These are phyloP conservation scores for Alternaria brassicicola DNA, from an alignment of 2,329 filamentous ascomycete genomes.

Conservation along the genomic window DNA sequence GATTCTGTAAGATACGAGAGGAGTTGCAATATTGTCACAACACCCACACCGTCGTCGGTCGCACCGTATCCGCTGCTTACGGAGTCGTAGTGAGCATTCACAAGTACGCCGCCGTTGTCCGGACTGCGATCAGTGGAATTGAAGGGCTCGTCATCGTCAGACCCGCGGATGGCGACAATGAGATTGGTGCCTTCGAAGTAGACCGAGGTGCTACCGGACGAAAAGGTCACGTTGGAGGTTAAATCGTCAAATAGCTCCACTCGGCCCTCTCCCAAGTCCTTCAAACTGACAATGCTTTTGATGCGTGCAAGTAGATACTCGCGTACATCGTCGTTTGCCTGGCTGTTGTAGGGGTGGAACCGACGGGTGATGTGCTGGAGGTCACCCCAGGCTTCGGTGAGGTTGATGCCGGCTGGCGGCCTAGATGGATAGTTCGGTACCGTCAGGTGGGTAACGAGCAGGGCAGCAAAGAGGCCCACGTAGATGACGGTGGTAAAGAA, in stretches of 20 bases:
- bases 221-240: conserved; percentile 77
- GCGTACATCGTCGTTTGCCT: conserved; percentile 79
- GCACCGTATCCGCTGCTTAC: conserved; percentile 92
- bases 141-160: conserved; percentile 74
- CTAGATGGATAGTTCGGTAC: conserved; percentile 70
- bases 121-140: conserved; percentile 59
- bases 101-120: conserved; percentile 77
- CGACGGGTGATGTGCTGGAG: conserved; percentile 73
- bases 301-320: conserved; percentile 76
- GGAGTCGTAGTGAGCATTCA: conserved; percentile 95
- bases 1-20: conserved; percentile 80
- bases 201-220: conserved; percentile 59
- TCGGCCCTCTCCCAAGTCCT: conserved; percentile 48
- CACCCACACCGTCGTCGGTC: conserved; percentile 91
- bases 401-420: conserved; percentile 69
- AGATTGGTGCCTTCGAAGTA: conserved; percentile 96
- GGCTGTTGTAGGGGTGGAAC: conserved; percentile 90
- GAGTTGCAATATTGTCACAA: conserved; percentile 83
- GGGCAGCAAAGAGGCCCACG: conserved; percentile 73
- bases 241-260: conserved; percentile 80
- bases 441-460: conserved; percentile 75
- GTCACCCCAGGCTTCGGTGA: conserved; percentile 87
- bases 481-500: conserved; percentile 79
- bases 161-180: conserved; percentile 87
- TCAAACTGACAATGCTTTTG: conserved; percentile 69